phyloP scores from a whole-genome alignment of 352 stramenopile species.

The Phytophthora syringae region DNA sequence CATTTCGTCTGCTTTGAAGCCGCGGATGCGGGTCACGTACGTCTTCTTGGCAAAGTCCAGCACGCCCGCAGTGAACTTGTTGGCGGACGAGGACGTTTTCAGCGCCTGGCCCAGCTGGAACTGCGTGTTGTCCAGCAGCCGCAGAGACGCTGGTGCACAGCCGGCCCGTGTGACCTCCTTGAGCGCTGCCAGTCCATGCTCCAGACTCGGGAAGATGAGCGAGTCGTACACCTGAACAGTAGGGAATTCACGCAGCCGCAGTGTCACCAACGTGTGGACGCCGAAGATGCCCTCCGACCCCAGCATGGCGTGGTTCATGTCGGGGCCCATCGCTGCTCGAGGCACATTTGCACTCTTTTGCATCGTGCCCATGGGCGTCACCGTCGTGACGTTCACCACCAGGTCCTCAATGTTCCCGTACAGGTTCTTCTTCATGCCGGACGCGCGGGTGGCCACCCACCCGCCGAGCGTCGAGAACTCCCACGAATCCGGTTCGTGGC shows the following conservation, averaged over 20 bases:
- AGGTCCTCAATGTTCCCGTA: conserved; percentile 97
- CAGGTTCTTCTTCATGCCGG: conserved; percentile 95
- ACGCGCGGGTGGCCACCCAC: conserved; percentile 93
- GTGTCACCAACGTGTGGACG: conserved; percentile 93
- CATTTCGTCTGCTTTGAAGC: conserved; percentile 79
- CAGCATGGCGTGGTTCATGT: conserved; percentile 86
- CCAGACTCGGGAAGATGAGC: conserved; percentile 89
- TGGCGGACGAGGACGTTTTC: conserved; percentile 59
- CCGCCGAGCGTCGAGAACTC: conserved; percentile 95
- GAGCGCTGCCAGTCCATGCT: conserved; percentile 80
- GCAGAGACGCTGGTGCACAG: conserved; percentile 86
- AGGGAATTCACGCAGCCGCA: conserved; percentile 90
- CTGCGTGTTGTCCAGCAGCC: conserved; percentile 95
- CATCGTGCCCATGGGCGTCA: conserved; percentile 73
- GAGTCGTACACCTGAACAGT: conserved; percentile 89
- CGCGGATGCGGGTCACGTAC: conserved; percentile 80
- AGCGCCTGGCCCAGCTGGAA: conserved; percentile 94
- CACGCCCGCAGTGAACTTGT: conserved; percentile 56
- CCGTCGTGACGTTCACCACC: conserved; percentile 83
- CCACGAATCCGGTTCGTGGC: conserved; percentile 93
- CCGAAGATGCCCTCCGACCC: conserved; percentile 96
- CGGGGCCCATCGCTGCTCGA: conserved; percentile 89
- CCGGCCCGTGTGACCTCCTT: conserved; percentile 76
- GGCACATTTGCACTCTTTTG: conserved; percentile 57
- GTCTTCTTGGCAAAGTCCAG: conserved; percentile 86